These are phyloP conservation scores for Capronia americana DNA, from an alignment of 2,329 filamentous ascomycete genomes.

Conservation along the genomic window DNA sequence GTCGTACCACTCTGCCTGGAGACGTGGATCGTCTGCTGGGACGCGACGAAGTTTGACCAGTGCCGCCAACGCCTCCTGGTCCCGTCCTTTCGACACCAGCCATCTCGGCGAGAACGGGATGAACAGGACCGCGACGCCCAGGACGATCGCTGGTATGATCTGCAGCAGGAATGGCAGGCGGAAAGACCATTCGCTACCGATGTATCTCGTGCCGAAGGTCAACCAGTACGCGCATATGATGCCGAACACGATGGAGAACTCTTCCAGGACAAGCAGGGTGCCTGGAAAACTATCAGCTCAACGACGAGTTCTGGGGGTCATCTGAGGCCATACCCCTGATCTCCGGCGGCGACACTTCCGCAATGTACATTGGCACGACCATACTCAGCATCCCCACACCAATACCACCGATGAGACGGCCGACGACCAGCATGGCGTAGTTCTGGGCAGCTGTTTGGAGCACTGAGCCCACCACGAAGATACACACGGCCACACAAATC, in stretches of 20 bases:
- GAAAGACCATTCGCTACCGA: slow-evolving; percentile 55
- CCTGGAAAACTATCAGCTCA: slow-evolving; percentile 41
- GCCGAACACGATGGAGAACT: slow-evolving; percentile 46
- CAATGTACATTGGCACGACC: slow-evolving; percentile 61
- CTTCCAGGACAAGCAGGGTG: slow-evolving; percentile 48
- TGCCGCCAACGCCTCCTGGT: slow-evolving; percentile 49
- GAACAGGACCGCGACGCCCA: slow-evolving; percentile 48
- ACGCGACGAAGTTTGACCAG: slow-evolving; percentile 52
- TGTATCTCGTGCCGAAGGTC: slow-evolving; percentile 48
- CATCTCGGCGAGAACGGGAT: slow-evolving; percentile 64
- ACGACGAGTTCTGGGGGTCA: background rate
- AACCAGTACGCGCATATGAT: slow-evolving; percentile 46
- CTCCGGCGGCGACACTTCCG: slow-evolving; percentile 54
- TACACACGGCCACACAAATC: slow-evolving; percentile 52
- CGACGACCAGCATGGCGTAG: slow-evolving; percentile 59
- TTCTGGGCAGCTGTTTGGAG: slow-evolving; percentile 59
- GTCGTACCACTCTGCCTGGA: slow-evolving; percentile 56
- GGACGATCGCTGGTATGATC: slow-evolving; percentile 49
- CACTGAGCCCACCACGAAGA: slow-evolving; percentile 60
- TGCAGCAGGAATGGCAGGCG: slow-evolving; percentile 57
- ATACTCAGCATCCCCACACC: slow-evolving; percentile 58
- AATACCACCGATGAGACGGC: slow-evolving; percentile 58
- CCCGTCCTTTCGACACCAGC: slow-evolving; percentile 50
- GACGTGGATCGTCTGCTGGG: slow-evolving; percentile 50
- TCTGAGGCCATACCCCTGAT: background rate